These are phyloP conservation scores for Coemansia sp. DNA, from an alignment of 192 early-diverging fungal genomes.

Conservation along the genomic window DNA sequence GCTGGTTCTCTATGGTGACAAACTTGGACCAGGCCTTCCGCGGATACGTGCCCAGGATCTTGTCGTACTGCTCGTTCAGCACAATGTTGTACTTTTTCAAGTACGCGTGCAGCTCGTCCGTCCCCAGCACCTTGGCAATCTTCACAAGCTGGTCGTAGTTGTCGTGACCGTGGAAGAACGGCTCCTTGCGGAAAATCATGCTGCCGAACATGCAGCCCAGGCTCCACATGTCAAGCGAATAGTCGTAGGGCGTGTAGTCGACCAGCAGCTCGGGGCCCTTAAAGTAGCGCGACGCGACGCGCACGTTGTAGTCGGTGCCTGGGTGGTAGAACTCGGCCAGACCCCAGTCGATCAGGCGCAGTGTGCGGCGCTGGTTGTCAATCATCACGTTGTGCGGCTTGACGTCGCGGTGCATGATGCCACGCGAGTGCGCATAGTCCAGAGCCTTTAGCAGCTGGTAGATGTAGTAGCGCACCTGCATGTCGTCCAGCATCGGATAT, in stretches of 20 bases:
- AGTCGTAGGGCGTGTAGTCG: constrained; percentile 99
- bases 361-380: constrained; percentile 92
- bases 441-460: constrained; percentile 96
- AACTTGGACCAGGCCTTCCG: constrained; percentile 89
- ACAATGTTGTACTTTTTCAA: constrained; percentile 95
- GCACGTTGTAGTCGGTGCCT: constrained; percentile 95
- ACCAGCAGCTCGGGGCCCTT: constrained; percentile 99
- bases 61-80: constrained; percentile 88
- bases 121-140: constrained; percentile 97
- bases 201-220: constrained; percentile 99
- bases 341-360: constrained; percentile 99
- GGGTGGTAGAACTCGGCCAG: constrained; percentile 99
- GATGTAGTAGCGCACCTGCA: constrained; percentile 97
- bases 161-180: constrained; percentile 99
- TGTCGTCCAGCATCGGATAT: constrained; percentile 93
- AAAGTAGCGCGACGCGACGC: constrained; percentile 98
- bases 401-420: constrained; percentile 99
- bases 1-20: constrained; percentile 82
- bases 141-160: constrained; percentile 99
- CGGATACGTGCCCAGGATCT: constrained; percentile 90
- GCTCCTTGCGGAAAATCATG: constrained; percentile 99
- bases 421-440: constrained; percentile 97
- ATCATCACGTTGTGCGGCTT: constrained; percentile 99
- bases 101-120: constrained; percentile 92
- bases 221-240: constrained; percentile 99